phyloP scores from a whole-genome alignment of 768 basidiomycete genomes.

The Leccinum imitatum region DNA sequence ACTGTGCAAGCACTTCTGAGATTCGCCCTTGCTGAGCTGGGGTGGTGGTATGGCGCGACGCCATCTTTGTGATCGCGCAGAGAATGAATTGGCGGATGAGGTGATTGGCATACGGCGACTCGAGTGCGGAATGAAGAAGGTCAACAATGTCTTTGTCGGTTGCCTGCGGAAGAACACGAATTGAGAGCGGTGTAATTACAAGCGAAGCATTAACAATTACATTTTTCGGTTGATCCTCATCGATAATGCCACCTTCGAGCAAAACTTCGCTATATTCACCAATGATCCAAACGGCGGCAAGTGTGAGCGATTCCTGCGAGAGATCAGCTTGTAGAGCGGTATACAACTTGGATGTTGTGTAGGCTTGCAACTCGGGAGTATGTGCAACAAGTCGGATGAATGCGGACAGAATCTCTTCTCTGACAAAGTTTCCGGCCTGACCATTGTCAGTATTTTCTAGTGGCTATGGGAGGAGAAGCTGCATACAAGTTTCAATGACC shows the following conservation, averaged over 20 bases:
- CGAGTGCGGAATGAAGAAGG: slow-evolving; percentile 79
- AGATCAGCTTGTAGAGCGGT: slow-evolving; percentile 85
- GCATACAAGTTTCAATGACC: slow-evolving; percentile 86
- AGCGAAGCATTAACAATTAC: slow-evolving; percentile 40
- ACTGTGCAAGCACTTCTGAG: slow-evolving; percentile 71
- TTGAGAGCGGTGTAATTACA: neutral
- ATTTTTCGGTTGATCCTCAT: slow-evolving; percentile 68
- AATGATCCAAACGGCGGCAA: slow-evolving; percentile 92
- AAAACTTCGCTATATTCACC: slow-evolving; percentile 95
- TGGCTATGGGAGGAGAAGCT: neutral
- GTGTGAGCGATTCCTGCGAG: slow-evolving; percentile 93
- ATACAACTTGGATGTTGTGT: slow-evolving; percentile 91
- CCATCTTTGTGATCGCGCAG: slow-evolving; percentile 85
- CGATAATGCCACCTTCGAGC: slow-evolving; percentile 80
- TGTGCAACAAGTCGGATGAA: slow-evolving; percentile 97
- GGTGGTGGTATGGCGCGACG: slow-evolving; percentile 71
- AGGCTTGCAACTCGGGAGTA: slow-evolving; percentile 94
- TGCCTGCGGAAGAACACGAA: slow-evolving; percentile 42
- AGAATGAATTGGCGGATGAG: slow-evolving; percentile 92
- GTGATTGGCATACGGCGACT: slow-evolving; percentile 93
- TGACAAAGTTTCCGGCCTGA: slow-evolving; percentile 96
- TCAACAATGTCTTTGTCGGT: slow-evolving; percentile 83
- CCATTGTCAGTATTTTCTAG: neutral
- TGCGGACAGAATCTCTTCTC: slow-evolving; percentile 92
- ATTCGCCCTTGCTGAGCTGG: slow-evolving; percentile 75